phyloP scores from a whole-genome alignment of 805 yeast genomes.

The Starmera dryadoides region DNA sequence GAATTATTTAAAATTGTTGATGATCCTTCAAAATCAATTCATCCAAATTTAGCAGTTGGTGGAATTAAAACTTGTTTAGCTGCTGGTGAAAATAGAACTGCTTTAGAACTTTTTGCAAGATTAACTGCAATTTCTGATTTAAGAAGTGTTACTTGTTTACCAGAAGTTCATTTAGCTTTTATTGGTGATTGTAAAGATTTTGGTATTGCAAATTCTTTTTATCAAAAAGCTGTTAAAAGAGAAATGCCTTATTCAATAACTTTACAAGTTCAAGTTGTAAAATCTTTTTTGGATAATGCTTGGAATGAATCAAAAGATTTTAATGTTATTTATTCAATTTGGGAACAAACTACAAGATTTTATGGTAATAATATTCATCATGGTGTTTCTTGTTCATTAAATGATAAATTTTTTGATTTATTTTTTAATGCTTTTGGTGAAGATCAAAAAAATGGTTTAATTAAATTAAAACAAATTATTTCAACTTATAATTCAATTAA shows the following conservation, averaged over 20 bases:
- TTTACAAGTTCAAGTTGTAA: constrained; percentile 68
- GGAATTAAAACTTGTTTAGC: constrained; percentile 68
- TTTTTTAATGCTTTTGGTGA: constrained; percentile 53
- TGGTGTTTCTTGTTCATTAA: constrained; percentile 65
- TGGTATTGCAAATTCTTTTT: constrained; percentile 63
- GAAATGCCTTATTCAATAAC: constrained; percentile 69
- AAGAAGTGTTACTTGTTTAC: constrained; percentile 42
- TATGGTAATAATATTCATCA: constrained; percentile 54
- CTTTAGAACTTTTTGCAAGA: constrained; percentile 55
- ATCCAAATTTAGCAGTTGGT: constrained; percentile 51
- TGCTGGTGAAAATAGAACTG: constrained; percentile 58
- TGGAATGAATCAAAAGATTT: constrained; percentile 51
- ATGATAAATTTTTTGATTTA: constrained; percentile 59
- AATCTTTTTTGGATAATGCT: constrained; percentile 54
- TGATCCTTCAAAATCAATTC: constrained; percentile 21
- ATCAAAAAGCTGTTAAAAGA: constrained; percentile 60
- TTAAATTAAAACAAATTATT: constrained; percentile 49
- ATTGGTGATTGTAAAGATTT: constrained; percentile 74
- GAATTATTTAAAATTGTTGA: constrained; percentile 37
- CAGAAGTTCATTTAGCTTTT: constrained; percentile 70
- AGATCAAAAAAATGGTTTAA: constrained; percentile 46
- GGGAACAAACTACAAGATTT: constrained; percentile 54
- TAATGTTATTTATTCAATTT: constrained; percentile 49
- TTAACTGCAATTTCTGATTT: constrained; percentile 44
- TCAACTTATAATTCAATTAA: constrained; percentile 47